Evolutionary conservation across 2,329 filamentous ascomycete genomes (phyloP).

Genomic region (Endothia cerciana): DNA sequence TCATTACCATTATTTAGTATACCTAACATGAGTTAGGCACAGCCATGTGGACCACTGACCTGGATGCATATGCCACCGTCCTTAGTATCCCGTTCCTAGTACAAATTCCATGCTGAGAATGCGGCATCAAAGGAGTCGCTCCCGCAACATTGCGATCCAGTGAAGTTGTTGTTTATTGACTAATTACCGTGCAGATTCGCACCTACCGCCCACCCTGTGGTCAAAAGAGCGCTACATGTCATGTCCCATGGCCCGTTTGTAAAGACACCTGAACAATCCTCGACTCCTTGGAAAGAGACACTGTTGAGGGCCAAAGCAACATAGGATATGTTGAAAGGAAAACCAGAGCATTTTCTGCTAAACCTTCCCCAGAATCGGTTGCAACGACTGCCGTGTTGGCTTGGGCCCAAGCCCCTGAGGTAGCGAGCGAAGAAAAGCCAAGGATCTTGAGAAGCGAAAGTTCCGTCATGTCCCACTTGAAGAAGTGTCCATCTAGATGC

Average conservation of each 20-base stretch:
- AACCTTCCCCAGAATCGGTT: not conserved
- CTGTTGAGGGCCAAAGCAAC: not conserved
- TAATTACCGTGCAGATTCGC: not conserved
- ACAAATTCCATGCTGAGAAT: not conserved
- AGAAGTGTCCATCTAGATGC: not conserved
- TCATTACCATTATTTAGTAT: not conserved
- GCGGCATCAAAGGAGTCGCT: not conserved
- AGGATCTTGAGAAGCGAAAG: not conserved
- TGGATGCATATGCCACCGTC: not conserved
- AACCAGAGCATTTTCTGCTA: not conserved
- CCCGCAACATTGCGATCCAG: not conserved
- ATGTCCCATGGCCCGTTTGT: not conserved
- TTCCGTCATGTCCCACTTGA: not conserved
- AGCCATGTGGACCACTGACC: not conserved
- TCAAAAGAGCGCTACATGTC: not conserved
- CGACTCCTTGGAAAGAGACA: not conserved
- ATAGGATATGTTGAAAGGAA: not conserved
- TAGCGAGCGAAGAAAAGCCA: not conserved
- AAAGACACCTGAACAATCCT: not conserved
- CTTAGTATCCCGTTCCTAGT: not conserved
- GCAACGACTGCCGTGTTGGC: not conserved
- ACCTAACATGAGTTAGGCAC: not conserved
- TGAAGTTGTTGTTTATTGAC: conserved; percentile 7
- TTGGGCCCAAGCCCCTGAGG: not conserved
- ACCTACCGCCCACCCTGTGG: not conserved